Evolutionary conservation across 257 asterid species (phyloP), one percentile per base, ranked within the genome.

Genomic region (Verbena officinalis): DNA sequence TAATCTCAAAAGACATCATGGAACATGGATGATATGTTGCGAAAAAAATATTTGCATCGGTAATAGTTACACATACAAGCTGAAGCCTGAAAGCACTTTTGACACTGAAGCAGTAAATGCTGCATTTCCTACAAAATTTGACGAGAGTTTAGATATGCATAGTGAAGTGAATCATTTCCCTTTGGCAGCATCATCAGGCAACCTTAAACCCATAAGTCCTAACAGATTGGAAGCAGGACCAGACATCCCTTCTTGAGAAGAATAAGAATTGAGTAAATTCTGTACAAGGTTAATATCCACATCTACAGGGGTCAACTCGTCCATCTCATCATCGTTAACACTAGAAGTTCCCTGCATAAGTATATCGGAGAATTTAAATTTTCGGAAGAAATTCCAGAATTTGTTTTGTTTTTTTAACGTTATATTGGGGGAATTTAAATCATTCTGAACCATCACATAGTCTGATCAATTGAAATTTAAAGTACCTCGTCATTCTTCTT

Each of bases 141-240:
- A 17, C 10, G 55, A 23, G 22, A 19, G 38, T 33, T 7, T 22
- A 58, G 52, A 13, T 0, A 58, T 1, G 43, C 13, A 63, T 46
- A 64, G 30, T 9, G 48, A 60, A 7, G 24, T 19, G 19, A 56
- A 40, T 77, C 77, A 88, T 76, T 86, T 80, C 44, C 78, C 75
- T 70, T 88, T 89, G 59, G 72, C 81, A 69, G 78, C 69, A 78
- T 83, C 95, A 27, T 81, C 81, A 13, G 97, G 96, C 74, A 94
- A 80, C 74, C 73, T 80, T 34, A 90, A 64, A 57, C 97, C 99
- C 97, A 90, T 80, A 1, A 90, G 85, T 59, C 97, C 97, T 7
- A 88, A 80, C 62, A 90, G 80, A 78, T 88, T 93, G 80, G 99
- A 90, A 64, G 96, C 96, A 45, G 97, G 97, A 33, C 99, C 99